Evolutionary conservation across 2,329 filamentous ascomycete genomes (phyloP), one percentile per base, ranked within the genome.

Genomic region (Anthostomella pinea): DNA sequence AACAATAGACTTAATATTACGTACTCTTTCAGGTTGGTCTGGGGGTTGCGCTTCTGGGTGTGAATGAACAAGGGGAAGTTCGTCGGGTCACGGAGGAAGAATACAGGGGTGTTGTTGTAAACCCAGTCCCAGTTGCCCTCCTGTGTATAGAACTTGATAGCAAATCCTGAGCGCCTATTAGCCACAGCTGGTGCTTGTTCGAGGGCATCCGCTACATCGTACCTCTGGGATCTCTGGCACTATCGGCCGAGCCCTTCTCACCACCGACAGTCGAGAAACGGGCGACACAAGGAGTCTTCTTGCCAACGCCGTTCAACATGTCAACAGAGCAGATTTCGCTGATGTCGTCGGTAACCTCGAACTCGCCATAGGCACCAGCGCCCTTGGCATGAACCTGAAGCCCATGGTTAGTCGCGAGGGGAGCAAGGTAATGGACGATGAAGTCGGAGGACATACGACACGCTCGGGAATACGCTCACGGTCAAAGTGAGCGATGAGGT

Each of bases 231-330:
- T 88, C 83, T 39, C 84, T 76, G 19, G 37, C 40, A 17, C 38
- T 30, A 15, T 51, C 48, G 17, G 39, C 34, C 24, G 40, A 33
- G 6, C 83, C 83, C 40, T 77, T 78, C 60, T 87, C 82, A 39
- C 83, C 82, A 56, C 83, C 83, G 4, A 87, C 83, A 2, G 85
- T 88, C 0, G 83, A 87, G 62, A 88, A 87, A 4, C 85, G 78
- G 26, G 76, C 72, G 2, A 81, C 70, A 44, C 81, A 62, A 13
- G 81, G 77, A 27, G 81, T 86, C 60, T 77, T 77, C 68, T 86
- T 86, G 49, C 83, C 85, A 30, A 77, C 68, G 37, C 73, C 66
- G 52, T 66, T 72, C 51, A 80, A 75, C 41, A 74, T 22, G 31
- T 37, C 35, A 23, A 29, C 28, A 66, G 62, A 5, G 72, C 77